Conservation (phyloP, 345 rosid species). For the Rhizophora mangle region DNA sequence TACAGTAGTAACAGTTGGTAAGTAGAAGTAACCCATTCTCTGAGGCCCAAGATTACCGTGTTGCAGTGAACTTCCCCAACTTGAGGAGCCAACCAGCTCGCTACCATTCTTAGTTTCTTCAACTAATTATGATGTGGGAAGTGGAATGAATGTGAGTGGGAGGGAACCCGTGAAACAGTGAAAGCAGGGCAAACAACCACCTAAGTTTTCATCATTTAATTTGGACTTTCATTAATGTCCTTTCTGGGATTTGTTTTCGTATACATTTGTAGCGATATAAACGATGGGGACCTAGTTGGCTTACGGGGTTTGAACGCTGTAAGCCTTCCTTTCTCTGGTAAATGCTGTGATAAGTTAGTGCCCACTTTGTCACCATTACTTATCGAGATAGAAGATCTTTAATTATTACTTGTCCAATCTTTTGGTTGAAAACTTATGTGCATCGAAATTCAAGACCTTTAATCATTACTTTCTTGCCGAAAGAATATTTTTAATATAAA, state of each 20-base stretch:
- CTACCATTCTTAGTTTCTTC: too few species aligned
- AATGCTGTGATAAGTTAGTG: constrained; percentile 25
- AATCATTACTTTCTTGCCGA: too few species aligned
- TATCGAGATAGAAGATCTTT: constrained; percentile 4
- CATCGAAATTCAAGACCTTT: too few species aligned
- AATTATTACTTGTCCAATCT: constrained; percentile 10
- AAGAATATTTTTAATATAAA: too few species aligned
- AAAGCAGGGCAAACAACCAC: neutral
- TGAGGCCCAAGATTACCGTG: constrained; percentile 7
- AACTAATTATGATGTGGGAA: neutral
- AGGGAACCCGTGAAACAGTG: neutral
- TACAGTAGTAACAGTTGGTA: too few species aligned
- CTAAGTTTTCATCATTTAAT: neutral
- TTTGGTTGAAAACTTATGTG: neutral
- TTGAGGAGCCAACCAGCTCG: constrained; percentile 36
- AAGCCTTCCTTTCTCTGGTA: constrained; percentile 43
- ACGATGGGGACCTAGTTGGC: constrained; percentile 3
- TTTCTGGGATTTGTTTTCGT: neutral
- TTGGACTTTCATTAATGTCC: neutral
- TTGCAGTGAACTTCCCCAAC: constrained; percentile 33
- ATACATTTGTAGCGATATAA: neutral
- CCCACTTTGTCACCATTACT: constrained; percentile 31
- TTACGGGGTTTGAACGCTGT: constrained; percentile 30
- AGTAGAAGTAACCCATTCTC: constrained; percentile 3
- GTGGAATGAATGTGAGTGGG: too few species aligned